Evolutionary conservation across 768 basidiomycete species (phyloP).

Genomic region (Amanita pallidorosea): DNA sequence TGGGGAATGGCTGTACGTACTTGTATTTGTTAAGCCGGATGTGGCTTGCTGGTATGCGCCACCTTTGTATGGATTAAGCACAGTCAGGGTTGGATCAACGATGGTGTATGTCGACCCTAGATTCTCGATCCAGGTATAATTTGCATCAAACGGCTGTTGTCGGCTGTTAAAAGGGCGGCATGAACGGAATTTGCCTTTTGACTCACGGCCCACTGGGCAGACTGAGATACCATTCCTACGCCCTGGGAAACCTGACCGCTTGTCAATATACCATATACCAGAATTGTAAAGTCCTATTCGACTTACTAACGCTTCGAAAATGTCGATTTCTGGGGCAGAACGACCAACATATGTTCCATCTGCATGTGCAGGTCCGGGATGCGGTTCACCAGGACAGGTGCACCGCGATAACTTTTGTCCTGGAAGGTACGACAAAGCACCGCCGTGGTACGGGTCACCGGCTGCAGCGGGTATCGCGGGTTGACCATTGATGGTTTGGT

Average conservation of each 20-base stretch:
- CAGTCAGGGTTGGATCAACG: constrained; percentile 35
- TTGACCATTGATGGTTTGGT: constrained; percentile 64
- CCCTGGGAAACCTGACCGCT: constrained; percentile 20
- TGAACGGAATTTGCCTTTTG: neutral
- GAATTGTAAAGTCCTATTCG: neutral
- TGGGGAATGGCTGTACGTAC: constrained; percentile 20
- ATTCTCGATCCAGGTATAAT: constrained; percentile 57
- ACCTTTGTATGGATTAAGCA: constrained; percentile 60
- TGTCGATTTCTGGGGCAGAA: constrained; percentile 82
- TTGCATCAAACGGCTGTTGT: constrained; percentile 62
- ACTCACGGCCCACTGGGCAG: constrained; percentile 71
- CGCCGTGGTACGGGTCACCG: constrained; percentile 45
- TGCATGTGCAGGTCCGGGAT: constrained; percentile 73
- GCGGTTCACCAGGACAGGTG: constrained; percentile 77
- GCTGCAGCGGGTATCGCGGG: constrained; percentile 50
- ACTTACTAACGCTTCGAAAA: constrained; percentile 72
- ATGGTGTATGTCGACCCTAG: constrained; percentile 36
- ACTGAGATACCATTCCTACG: constrained; percentile 64
- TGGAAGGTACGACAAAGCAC: constrained; percentile 68
- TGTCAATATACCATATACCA: neutral
- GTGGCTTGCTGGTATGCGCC: constrained; percentile 79
- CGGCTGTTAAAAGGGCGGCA: constrained; percentile 1
- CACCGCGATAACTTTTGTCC: constrained; percentile 85
- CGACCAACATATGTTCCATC: constrained; percentile 80
- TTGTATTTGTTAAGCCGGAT: constrained; percentile 54